Base-by-base conservation (phyloP, 2,329 filamentous ascomycete species). In the Alternaria gaisen region DNA sequence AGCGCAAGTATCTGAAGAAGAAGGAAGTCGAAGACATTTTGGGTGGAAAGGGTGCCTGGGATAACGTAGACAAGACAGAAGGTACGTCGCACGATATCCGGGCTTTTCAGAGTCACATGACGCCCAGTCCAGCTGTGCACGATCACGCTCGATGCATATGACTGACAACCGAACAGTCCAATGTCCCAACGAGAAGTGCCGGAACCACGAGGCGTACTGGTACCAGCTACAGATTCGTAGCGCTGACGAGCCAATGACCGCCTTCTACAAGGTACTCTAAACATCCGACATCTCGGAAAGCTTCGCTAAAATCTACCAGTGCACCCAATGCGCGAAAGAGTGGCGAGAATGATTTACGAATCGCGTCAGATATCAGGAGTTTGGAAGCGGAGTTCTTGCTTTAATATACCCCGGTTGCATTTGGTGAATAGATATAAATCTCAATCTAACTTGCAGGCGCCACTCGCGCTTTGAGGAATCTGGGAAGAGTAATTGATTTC, bases 161-260 rank as follows among this genome's bases (percentile, higher is more conserved):
- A 44, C 60, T 62, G 48, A 63, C 44, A 30, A 47, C 2, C 10
- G 3, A 3, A 44, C 71, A 87, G 91, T 91, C 50, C 92, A 95
- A 85, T 99, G 95, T 79, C 88, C 91, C 26, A 89, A 89, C 64
- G 89, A 93, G 41, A 85, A 85, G 58, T 99, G 95, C 83, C 86
- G 91, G 74, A 93, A 93, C 65, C 86, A 88, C 62, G 88, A 93
- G 82, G 95, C 95, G 4, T 96, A 94, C 66, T 98, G 94, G 83
- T 97, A 94, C 83, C 93, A 97, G 84, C 89, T 98, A 71, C 95
- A 99, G 85, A 98, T 98, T 81, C 89, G 95, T 71, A 97, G 93
- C 84, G 95, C 95, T 53, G 95, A 99, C 82, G 95, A 99, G 85
- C 95, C 95, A 62, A 97, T 97, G 91, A 99, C 95, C 68, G 94